phyloP scores from a whole-genome alignment of 805 yeast species.

The Allodekkera sacchari region DNA sequence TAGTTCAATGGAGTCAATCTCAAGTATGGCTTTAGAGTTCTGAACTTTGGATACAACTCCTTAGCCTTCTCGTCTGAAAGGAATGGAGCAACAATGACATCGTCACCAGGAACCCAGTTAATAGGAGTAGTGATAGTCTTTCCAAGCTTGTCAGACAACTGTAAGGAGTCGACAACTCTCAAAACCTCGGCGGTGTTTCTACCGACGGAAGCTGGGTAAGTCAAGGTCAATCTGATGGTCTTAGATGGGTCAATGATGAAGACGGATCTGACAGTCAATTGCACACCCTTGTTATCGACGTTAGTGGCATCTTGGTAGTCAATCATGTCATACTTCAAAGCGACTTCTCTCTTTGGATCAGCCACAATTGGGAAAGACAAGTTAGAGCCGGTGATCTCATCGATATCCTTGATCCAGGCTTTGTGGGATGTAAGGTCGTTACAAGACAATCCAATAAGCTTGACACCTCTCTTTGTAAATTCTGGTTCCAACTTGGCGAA shows the following conservation, averaged over 20 bases:
- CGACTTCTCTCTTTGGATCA: conserved; percentile 53
- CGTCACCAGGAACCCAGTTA: conserved; percentile 66
- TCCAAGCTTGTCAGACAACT: conserved; percentile 41
- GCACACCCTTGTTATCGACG: conserved; percentile 55
- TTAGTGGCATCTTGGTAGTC: conserved; percentile 63
- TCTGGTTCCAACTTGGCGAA: conserved; percentile 66
- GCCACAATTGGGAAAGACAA: conserved; percentile 63
- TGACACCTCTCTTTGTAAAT: conserved; percentile 55
- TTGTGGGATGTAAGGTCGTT: conserved; percentile 54
- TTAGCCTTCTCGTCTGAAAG: conserved; percentile 54
- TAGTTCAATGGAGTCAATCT: conserved; percentile 47
- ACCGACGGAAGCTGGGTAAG: conserved; percentile 70
- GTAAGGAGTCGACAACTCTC: conserved; percentile 63
- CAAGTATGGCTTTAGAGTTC: conserved; percentile 54
- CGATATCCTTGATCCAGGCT: conserved; percentile 65
- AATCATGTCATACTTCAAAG: conserved; percentile 59
- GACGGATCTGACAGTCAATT: conserved; percentile 63
- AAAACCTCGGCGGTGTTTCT: conserved; percentile 70
- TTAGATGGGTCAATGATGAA: conserved; percentile 63
- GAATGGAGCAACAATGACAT: conserved; percentile 64
- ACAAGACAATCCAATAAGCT: conserved; percentile 61
- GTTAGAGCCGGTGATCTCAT: conserved; percentile 53
- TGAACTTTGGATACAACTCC: conserved; percentile 52
- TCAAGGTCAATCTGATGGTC: conserved; percentile 51
- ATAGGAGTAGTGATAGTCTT: conserved; percentile 59